phyloP scores from a whole-genome alignment of 2,329 filamentous ascomycete species.

The Hymenoscyphus occultus region DNA sequence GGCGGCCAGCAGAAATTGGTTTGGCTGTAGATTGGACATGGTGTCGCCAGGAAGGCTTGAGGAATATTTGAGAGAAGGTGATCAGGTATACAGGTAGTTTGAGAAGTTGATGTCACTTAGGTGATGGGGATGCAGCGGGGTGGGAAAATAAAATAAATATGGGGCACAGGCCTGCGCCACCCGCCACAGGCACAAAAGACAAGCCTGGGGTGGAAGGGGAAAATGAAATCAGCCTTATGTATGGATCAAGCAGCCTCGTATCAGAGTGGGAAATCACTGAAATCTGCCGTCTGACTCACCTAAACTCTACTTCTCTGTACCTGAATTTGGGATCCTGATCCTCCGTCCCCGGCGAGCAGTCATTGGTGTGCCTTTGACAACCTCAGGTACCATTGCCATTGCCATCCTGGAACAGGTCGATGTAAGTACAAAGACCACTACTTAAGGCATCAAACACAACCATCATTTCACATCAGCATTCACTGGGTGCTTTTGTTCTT shows the following conservation, averaged over 20 bases:
- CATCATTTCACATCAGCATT: too few species aligned
- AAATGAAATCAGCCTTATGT: not conserved
- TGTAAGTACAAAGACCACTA: conserved; percentile 4
- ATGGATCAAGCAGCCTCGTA: not conserved
- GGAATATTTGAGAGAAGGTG: not conserved
- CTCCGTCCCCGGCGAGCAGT: not conserved
- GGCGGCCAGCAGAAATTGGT: conserved; percentile 73
- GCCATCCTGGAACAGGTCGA: not conserved
- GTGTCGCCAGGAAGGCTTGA: not conserved
- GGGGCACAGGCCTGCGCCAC: not conserved
- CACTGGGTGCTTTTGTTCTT: not conserved
- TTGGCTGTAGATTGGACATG: conserved; percentile 39
- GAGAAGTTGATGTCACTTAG: too few species aligned
- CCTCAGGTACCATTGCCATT: not conserved
- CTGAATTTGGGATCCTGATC: not conserved
- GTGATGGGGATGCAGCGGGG: not conserved
- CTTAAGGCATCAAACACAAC: not conserved
- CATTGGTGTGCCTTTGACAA: not conserved
- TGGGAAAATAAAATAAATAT: not conserved
- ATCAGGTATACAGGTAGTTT: too few species aligned
- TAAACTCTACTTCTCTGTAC: not conserved
- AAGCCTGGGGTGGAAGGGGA: not conserved
- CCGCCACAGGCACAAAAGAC: not conserved
- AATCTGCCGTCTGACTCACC: not conserved
- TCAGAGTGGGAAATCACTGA: not conserved